These are phyloP conservation scores for Blastobotrys arbuscula DNA, from an alignment of 1,139 yeast species.

Conservation along the genomic window DNA sequence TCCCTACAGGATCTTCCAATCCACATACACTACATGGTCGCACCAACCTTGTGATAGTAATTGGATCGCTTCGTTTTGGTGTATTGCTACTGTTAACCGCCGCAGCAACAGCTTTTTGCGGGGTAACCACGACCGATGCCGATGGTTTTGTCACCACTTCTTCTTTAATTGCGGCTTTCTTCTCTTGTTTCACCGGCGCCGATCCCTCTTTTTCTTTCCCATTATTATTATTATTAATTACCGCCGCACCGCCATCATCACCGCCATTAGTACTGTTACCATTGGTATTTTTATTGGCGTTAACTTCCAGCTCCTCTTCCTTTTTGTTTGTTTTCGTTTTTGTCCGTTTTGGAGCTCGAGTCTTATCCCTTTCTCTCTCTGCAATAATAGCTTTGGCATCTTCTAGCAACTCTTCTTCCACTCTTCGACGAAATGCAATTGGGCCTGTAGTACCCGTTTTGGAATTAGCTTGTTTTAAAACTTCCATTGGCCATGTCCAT, in stretches of 20 bases:
- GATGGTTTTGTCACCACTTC: not conserved
- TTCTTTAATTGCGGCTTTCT: not conserved
- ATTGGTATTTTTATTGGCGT: slow-evolving; percentile 3
- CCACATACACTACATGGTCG: slow-evolving; percentile 51
- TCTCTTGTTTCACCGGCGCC: not conserved
- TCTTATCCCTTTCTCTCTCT: slow-evolving; percentile 39
- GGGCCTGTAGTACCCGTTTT: slow-evolving; percentile 33
- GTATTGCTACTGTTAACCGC: not conserved
- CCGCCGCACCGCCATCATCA: too few relatives aligned
- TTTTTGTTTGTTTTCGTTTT: slow-evolving; percentile 14
- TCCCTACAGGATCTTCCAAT: slow-evolving; percentile 36
- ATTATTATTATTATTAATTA: not conserved
- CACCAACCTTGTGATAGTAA: not conserved
- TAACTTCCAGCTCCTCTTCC: slow-evolving; percentile 3
- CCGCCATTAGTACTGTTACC: slow-evolving; percentile 8
- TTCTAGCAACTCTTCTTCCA: slow-evolving; percentile 65
- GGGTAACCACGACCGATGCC: not conserved
- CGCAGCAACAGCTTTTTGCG: not conserved
- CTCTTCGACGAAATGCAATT: slow-evolving; percentile 50
- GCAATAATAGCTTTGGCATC: slow-evolving; percentile 58
- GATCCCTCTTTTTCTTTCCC: not conserved
- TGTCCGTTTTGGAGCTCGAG: slow-evolving; percentile 6
- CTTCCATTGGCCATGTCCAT: slow-evolving; percentile 83
- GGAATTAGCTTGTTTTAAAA: slow-evolving; percentile 44
- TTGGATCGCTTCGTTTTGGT: not conserved